These are phyloP conservation scores for Mycena rebaudengoi DNA, from an alignment of 768 basidiomycete species.

Conservation along the genomic window DNA sequence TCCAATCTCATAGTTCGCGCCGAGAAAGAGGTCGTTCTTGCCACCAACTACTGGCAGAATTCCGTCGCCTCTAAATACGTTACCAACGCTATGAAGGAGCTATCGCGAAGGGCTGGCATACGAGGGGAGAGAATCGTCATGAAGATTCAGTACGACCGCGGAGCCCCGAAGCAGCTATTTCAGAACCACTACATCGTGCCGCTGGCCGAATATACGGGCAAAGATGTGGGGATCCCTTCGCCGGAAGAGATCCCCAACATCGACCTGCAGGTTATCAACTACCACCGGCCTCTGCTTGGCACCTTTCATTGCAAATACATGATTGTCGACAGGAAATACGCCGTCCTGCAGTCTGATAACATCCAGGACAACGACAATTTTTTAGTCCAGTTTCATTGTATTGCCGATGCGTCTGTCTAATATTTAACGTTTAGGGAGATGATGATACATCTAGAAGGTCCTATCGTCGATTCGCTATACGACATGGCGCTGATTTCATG, in stretches of 20 bases:
- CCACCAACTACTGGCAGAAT: constrained; percentile 70
- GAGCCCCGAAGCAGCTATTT: constrained; percentile 58
- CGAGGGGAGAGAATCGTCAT: constrained; percentile 61
- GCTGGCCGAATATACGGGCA: constrained; percentile 52
- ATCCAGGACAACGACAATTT: constrained; percentile 60
- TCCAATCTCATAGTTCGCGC: constrained; percentile 67
- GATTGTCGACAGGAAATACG: constrained; percentile 73
- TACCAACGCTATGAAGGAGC: constrained; percentile 58
- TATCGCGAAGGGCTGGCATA: constrained; percentile 56
- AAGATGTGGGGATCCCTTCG: constrained; percentile 58
- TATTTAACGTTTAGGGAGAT: too few species aligned
- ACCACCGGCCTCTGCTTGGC: constrained; percentile 52
- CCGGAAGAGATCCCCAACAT: constrained; percentile 67
- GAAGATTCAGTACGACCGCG: constrained; percentile 78
- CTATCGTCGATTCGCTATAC: constrained; percentile 74
- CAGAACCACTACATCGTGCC: constrained; percentile 57
- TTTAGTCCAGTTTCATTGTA: too few species aligned
- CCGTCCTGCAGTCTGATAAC: constrained; percentile 72
- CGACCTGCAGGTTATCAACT: constrained; percentile 67
- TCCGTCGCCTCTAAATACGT: constrained; percentile 61
- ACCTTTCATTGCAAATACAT: constrained; percentile 80
- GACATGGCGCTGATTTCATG: constrained; percentile 74
- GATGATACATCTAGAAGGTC: constrained; percentile 66
- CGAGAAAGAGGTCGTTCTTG: constrained; percentile 70
- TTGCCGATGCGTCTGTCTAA: too few species aligned